These are phyloP conservation scores for Lagenidium sp. DNA, from an alignment of 352 stramenopile species.

Conservation along the genomic window DNA sequence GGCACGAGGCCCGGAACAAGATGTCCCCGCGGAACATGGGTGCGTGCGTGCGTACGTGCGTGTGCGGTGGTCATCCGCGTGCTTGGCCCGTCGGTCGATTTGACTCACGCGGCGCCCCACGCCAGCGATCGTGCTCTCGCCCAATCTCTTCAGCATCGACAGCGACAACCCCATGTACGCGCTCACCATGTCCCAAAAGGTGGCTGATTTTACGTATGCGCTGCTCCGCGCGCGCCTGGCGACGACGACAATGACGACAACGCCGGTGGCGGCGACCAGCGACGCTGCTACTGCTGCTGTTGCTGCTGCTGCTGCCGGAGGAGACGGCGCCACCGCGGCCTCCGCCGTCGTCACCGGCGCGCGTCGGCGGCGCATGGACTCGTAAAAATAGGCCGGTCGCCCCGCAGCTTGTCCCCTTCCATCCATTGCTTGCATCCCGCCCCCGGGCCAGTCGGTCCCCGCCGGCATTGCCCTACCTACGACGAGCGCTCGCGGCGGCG, in stretches of 20 bases:
- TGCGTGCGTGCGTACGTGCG: constrained; percentile 8
- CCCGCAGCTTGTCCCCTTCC: too few species aligned
- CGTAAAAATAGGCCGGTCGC: too few species aligned
- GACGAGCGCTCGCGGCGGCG: too few species aligned
- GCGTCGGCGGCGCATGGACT: too few species aligned
- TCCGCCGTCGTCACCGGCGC: too few species aligned
- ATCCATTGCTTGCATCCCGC: too few species aligned
- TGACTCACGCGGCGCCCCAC: not conserved
- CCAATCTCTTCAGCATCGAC: constrained; percentile 64
- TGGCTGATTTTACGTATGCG: constrained; percentile 49
- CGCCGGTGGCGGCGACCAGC: constrained; percentile 21
- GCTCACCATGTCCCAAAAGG: constrained; percentile 63
- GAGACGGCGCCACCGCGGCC: too few species aligned
- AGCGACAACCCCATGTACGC: constrained; percentile 61
- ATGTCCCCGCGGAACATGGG: constrained; percentile 78
- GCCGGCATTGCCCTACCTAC: too few species aligned
- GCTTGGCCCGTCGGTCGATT: not conserved
- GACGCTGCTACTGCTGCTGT: too few species aligned
- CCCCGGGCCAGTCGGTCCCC: too few species aligned
- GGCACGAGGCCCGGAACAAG: constrained; percentile 53
- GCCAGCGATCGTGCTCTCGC: constrained; percentile 71
- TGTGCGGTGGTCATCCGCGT: too few species aligned
- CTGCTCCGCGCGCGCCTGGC: constrained; percentile 32
- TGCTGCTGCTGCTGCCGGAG: too few species aligned
- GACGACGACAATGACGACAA: constrained; percentile 21